Evolutionary conservation across 257 asterid species (phyloP).

Genomic region (Nicotiana attenuata): DNA sequence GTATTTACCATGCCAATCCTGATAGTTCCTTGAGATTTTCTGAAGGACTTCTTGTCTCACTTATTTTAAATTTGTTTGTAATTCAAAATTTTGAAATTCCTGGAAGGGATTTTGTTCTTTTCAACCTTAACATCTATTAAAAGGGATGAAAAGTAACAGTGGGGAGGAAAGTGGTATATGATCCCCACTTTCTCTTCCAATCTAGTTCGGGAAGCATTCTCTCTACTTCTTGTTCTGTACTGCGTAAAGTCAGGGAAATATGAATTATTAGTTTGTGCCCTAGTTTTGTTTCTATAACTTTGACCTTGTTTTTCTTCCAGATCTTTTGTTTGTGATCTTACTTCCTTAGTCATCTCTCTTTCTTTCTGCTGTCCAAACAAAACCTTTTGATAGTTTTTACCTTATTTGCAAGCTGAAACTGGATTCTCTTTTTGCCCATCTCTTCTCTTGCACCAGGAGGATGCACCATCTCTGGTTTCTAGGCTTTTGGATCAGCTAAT

Average conservation of each 20-base stretch:
- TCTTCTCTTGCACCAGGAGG: constrained; percentile 51
- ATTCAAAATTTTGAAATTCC: not conserved
- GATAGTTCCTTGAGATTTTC: not conserved
- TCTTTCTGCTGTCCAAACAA: not conserved
- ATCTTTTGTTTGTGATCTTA: not conserved
- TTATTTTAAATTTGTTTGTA: constrained; percentile 3
- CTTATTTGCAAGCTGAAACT: not conserved
- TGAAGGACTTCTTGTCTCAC: not conserved
- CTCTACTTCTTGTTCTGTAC: not conserved
- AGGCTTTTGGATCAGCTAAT: constrained; percentile 72
- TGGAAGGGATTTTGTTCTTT: not conserved
- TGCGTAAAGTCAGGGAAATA: not conserved
- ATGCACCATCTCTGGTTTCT: constrained; percentile 77
- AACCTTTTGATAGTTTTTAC: not conserved
- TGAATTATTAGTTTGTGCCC: not conserved
- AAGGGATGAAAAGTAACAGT: not conserved
- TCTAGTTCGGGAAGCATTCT: not conserved
- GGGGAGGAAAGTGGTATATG: not conserved
- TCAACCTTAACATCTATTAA: not conserved
- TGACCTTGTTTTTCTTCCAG: not conserved
- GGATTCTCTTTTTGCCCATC: not conserved
- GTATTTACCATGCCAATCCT: not conserved
- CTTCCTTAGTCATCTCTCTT: not conserved
- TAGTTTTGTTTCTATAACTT: not conserved
- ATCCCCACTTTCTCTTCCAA: not conserved